These are phyloP conservation scores for Scutellaria minor DNA, from an alignment of 257 asterid species.

Conservation along the genomic window DNA sequence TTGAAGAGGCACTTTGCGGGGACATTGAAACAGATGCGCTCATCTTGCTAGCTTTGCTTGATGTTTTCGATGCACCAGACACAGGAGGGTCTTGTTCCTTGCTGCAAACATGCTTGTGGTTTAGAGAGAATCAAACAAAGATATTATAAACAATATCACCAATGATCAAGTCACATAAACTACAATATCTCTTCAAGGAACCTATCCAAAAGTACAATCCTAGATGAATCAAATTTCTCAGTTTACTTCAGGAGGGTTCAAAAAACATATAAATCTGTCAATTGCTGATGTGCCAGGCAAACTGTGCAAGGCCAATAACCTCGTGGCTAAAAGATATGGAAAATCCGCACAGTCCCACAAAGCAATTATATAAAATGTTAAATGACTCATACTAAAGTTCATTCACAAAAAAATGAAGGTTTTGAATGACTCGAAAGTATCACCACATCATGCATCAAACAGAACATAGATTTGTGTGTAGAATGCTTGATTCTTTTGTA, in stretches of 20 bases:
- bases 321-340: conserved; percentile 18
- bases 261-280: conserved; percentile 18
- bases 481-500: conserved; percentile 30
- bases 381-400: conserved; percentile 11
- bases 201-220: conserved; percentile 2
- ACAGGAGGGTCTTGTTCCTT: conserved; percentile 53
- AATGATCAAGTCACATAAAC: conserved; percentile 15
- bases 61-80: conserved; percentile 47
- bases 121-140: conserved; percentile 39
- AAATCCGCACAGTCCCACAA: conserved; percentile 12
- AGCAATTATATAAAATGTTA: conserved; percentile 7
- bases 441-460: conserved; percentile 23
- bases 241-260: conserved; percentile 18
- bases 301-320: conserved; percentile 18
- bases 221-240: not conserved
- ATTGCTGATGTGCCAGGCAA: not conserved
- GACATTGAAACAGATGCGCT: conserved; percentile 54
- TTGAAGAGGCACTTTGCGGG: conserved; percentile 47
- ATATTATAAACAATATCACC: not conserved
- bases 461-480: conserved; percentile 6
- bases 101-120: conserved; percentile 51
- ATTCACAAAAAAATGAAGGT: not conserved
- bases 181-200: not conserved
- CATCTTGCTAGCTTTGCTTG: conserved; percentile 44
- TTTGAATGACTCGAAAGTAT: not conserved